Base-by-base conservation (phyloP, 2,329 filamentous ascomycete genomes). In the Colletotrichum lentis region DNA sequence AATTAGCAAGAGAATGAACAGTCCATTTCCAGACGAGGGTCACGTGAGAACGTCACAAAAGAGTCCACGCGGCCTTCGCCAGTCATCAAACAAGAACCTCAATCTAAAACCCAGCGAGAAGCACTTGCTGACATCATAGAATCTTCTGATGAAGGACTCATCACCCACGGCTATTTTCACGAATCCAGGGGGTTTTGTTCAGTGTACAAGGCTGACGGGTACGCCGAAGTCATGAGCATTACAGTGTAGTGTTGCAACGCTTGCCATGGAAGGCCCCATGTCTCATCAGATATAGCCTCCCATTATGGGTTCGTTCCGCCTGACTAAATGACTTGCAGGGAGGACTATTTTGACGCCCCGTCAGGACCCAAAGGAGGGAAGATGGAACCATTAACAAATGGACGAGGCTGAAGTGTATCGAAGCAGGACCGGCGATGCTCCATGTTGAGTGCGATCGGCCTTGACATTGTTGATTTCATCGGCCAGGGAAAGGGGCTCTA, bases 241-340 rank as follows among this genome's bases (percentile, higher is more conserved):
- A 35, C 31, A 10, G 31, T 31, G 27, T 31, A 31, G 8, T 31
- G 27, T 31, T 31, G 27, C 31, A 16, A 20, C 4, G 18, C 11
- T 18, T 16, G 31, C n/a, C 31, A 47, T 27, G 20, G 31, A 16
- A 59, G 35, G 43, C 27, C 49, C 63, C 63, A 62, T 62, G 63
- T 62, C 58, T 50, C 63, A 39, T 62, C 50, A 27, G 63, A 62
- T 37, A 50, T 50, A 35, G 58, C 63, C 63, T 55, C 14, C 24
- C 7, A 22, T 49, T 66, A 58, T 66, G 63, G 62, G 44, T 53
- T 64, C 39, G 20, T 27, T 11, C 22, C 20, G 31, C 54, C 39
- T 43, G 47, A 35, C 44, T 37, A n/a, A 50, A 59, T 65, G 55
- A 60, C 54, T 65, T 68, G 65, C 65, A 65, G 65, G 65, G 49